Percentiles rank a stretch among this genome's conserved stretches.
phyloP scores from a whole-genome alignment of 148 eudicot genomes.

The Diospyros kaki region DNA sequence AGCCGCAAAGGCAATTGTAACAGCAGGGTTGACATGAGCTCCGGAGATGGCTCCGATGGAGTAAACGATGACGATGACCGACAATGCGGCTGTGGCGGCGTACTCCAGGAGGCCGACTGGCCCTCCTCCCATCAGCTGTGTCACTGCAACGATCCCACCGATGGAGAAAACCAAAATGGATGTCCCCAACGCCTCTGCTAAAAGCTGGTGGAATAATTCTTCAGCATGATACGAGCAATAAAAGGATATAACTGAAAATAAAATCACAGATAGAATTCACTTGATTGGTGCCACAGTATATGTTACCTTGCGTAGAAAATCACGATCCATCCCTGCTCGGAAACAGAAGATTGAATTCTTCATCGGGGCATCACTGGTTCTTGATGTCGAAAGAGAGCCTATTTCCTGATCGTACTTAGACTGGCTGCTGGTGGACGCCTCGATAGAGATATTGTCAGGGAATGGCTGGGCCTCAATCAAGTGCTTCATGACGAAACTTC shows the following conservation, averaged over 20 bases:
- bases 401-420: slow-evolving; percentile 28
- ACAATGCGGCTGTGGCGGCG: slow-evolving; percentile 65
- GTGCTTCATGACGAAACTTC: slow-evolving; percentile 19
- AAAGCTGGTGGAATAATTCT: slow-evolving; percentile 33
- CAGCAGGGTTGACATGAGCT: slow-evolving; percentile 89
- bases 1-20: slow-evolving; percentile 74
- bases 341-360: slow-evolving; percentile 14
- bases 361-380: background rate
- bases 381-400: slow-evolving; percentile 12
- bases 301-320: slow-evolving; percentile 39
- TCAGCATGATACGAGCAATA: too few relatives aligned
- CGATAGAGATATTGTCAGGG: slow-evolving; percentile 15
- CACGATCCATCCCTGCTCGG: slow-evolving; percentile 21
- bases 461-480: slow-evolving; percentile 16
- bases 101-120: slow-evolving; percentile 57
- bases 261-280: too few relatives aligned
- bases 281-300: too few relatives aligned
- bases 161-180: slow-evolving; percentile 67
- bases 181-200: slow-evolving; percentile 68
- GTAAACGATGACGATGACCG: slow-evolving; percentile 55
- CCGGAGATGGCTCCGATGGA: slow-evolving; percentile 66
- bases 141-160: slow-evolving; percentile 59
- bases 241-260: too few relatives aligned
- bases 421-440: slow-evolving; percentile 21
- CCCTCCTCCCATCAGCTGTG: slow-evolving; percentile 35